Base-by-base conservation (phyloP, 23 red algal genomes). In the Porphyridium purpureum region DNA sequence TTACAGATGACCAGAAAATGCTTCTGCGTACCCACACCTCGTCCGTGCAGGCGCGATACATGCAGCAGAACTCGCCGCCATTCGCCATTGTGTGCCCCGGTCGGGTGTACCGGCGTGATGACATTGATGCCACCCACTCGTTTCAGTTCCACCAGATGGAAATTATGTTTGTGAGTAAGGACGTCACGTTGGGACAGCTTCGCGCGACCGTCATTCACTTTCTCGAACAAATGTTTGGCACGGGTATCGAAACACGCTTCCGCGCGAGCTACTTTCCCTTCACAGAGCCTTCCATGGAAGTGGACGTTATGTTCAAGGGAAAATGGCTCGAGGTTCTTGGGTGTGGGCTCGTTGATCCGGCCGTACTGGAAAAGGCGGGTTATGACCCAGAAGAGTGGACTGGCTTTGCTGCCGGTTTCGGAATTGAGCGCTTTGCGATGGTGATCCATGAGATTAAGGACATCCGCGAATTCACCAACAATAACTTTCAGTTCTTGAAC, bases 351-450 rank as follows among this genome's bases (percentile, higher is more conserved):
- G 80, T 85, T 9, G 80, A 85, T 38, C 80, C 80, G 35, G 61
- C 59, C n/a, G 80, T 85, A 32, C 52, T 85, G 7, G 52, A 61
- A 25, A 75, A 75, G 22, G 69, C 69, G 7, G 70, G 70, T 11
- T 17, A 74, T 27, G 80, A 85, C 33, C 80, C 80, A 4, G 80
- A 75, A 35, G 53, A 85, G 40, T 85, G 60, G 41, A 32, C 17
- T 22, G 80, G 80, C 4, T 85, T 85, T 32, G 80, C 80, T 21
- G 80, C 80, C 25, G 80, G 80, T n/a, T 85, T 85, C 51, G 80
- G 80, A 9, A 68, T 76, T n/a, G 80, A 85, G 54, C 60, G 80
- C 24, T 85, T 85, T 27, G 80, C 80, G 1, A 85, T 85, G 80
- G 66, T 74, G 25, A 85, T 76, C 53, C 68, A 85, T 29, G 62